Evolutionary conservation across 345 rosid species (phyloP), one percentile per base, ranked within the genome.

Genomic region (Cardamine chenopodiifolia): DNA sequence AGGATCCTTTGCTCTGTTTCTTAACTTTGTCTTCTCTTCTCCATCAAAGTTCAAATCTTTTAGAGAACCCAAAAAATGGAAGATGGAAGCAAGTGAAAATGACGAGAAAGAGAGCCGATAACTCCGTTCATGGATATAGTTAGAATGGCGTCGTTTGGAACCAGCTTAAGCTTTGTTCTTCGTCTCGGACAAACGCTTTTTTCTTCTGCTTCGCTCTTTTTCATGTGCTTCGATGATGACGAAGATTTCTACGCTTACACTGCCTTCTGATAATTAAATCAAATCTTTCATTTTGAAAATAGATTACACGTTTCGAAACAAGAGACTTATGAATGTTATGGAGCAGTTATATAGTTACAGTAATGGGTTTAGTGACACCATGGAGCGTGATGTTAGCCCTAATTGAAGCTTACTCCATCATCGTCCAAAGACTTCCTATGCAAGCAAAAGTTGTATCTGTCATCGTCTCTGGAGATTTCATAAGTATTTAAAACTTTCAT

Each of bases 311-410:
- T n/a, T n/a, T n/a, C n/a, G n/a, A n/a, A n/a, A 34, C 34, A 45
- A 7, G 35, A 48, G 40, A 68, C 15, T 71, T 26, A 55, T 35
- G 10, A 42, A 37, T 57, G 68, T 63, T 64, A 23, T 68, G 58
- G 11, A 63, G 73, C 84, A 90, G 96, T 76, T 90, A 68, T 83
- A 74, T 86, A 85, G 89, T 87, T 62, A 83, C 86, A 25, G 80
- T 86, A 26, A 89, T 89, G 96, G 89, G 91, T 35, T 79, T 89
- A 58, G 83, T 85, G 50, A 82, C 85, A 71, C 90, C 92, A 31
- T 89, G 95, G 95, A 87, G 89, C 49, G 48, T 77, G 42, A 73
- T 79, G 14, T 62, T 88, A 76, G 86, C 84, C 40, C 44, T 86
- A 66, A 77, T 84, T 4, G 93, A 90, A 74, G 85, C 83, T 2